Conservation (phyloP, 345 rosid species). For the Orychophragmus violaceus region DNA sequence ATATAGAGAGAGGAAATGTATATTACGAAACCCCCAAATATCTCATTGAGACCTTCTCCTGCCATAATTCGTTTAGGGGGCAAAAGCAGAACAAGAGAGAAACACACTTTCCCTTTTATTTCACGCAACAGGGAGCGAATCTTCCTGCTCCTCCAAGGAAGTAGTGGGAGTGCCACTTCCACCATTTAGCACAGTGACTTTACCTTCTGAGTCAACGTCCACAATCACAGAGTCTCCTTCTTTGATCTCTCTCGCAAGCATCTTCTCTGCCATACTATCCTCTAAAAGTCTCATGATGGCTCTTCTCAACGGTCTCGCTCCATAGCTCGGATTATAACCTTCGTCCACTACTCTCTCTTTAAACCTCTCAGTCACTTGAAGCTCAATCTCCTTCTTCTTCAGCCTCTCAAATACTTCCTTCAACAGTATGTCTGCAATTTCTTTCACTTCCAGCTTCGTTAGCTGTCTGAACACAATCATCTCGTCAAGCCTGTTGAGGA, state of each 20-base stretch:
- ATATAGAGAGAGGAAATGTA: constrained; percentile 12
- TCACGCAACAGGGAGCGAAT: constrained; percentile 50
- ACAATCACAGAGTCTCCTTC: constrained; percentile 47
- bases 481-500: constrained; percentile 59
- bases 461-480: constrained; percentile 54
- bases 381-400: constrained; percentile 40
- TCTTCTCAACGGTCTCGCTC: constrained; percentile 64
- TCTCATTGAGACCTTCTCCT: constrained; percentile 12
- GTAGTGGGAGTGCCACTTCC: constrained; percentile 66
- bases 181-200: constrained; percentile 57
- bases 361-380: constrained; percentile 44
- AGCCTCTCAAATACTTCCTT: constrained; percentile 41
- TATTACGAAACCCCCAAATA: constrained; percentile 13
- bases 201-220: constrained; percentile 44
- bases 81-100: constrained; percentile 20
- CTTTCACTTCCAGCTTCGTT: constrained; percentile 39
- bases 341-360: constrained; percentile 45
- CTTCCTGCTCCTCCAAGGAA: constrained; percentile 50
- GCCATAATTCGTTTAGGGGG: constrained; percentile 17
- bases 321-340: constrained; percentile 49
- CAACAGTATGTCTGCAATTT: constrained; percentile 51
- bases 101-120: background rate
- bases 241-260: constrained; percentile 41
- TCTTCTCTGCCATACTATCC: constrained; percentile 51
- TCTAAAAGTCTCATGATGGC: constrained; percentile 51